Conservation (phyloP, 225 moss, liverwort and hornwort species). For the Pseudoscleropodium purum region DNA sequence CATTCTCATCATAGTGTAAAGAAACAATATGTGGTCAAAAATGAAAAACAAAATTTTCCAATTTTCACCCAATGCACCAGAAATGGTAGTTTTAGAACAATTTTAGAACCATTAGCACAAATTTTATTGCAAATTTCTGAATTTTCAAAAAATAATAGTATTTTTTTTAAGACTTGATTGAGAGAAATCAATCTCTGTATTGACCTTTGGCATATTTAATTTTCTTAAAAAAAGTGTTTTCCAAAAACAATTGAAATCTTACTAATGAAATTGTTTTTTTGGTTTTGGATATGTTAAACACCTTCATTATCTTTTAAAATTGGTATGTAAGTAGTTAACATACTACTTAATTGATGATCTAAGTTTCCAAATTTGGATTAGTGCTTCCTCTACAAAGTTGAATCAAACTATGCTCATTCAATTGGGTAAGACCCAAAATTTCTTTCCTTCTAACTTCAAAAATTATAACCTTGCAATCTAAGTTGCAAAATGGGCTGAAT, state of each 20-base stretch:
- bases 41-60: not conserved
- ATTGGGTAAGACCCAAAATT: rapidly evolving
- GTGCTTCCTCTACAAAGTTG: no score
- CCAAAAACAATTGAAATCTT: not conserved
- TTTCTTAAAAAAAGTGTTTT: not conserved
- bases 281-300: not conserved
- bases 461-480: not conserved
- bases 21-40: not conserved
- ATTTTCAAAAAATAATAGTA: no score
- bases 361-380: not conserved
- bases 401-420: not conserved
- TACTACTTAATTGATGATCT: no score
- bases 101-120: no score
- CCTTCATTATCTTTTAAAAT: no score
- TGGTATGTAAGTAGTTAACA: no score
- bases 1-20: rapidly evolving
- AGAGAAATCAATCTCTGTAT: not conserved
- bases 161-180: no score
- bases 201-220: not conserved
- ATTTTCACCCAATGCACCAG: not conserved
- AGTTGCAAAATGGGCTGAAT: not conserved
- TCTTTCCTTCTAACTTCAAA: not conserved
- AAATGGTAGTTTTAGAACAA: no score
- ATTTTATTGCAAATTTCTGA: no score
- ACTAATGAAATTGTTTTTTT: no score